Base-by-base conservation (phyloP, 352 stramenopile genomes). In the Elongisporangium senticosum region DNA sequence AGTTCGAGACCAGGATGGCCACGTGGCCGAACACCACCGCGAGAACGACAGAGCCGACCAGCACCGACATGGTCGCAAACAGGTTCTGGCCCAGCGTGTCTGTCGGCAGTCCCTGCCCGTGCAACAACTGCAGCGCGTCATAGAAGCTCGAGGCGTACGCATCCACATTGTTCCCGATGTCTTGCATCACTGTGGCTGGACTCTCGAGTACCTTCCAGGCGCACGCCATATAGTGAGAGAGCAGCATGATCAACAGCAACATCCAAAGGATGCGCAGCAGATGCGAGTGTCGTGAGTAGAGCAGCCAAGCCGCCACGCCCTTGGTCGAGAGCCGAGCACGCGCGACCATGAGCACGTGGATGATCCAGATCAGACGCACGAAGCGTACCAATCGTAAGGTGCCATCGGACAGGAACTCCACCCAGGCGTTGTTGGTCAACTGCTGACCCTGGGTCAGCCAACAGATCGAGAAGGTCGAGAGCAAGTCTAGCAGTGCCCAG, bases 11-110 rank as follows among this genome's bases (percentile, higher is more conserved):
- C 0, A 84, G 65, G 13, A 89, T 74, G 2, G 67, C 72, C 7
- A 92, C 79, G 54, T 90, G 50, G 17, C 77, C 79, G 26, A 89
- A 90, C 3, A 90, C 61, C 8, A 88, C 70, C 8, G 79, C 79
- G 1, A 92, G 58, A 2, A 83, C 51, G 43, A 92, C 59, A 0
- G 80, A 81, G 6, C 79, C 78, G 2, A 86, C 5, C 0, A 92
- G 65, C 8, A 83, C 61, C 3, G 62, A 65, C 7, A 87, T 40
- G 0, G 71, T 68, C 0, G 67, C 69, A 50, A 88, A 88, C 0
- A 82, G 6, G 49, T 73, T 74, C 47, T 89, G 72, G 0, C 7
- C 52, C 0, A 61, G 33, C 1, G 58, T 74, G n/a, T 64, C 58
- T 0, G 68, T 60, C 2, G 48, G 22, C 8, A 86, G 54, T 2